phyloP scores from a whole-genome alignment of 306 rosid genomes.

The Carpinus fangiana region DNA sequence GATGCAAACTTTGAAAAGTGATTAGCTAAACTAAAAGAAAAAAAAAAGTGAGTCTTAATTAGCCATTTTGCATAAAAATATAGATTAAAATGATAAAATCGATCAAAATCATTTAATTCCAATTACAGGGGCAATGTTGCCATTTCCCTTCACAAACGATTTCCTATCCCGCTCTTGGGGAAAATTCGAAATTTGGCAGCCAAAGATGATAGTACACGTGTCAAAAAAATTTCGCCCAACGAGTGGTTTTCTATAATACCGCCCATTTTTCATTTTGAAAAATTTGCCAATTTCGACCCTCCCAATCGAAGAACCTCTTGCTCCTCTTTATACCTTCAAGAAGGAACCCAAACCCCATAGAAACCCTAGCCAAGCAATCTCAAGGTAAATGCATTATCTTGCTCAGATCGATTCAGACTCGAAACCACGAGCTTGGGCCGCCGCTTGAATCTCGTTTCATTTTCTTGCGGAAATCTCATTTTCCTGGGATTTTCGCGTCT shows the following conservation, averaged over 20 bases:
- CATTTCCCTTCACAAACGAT: background rate
- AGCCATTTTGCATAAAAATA: too few relatives aligned
- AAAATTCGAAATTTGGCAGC: slow-evolving; percentile 24
- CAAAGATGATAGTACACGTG: background rate
- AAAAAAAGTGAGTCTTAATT: too few relatives aligned
- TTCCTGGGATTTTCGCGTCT: background rate
- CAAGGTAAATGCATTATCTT: slow-evolving; percentile 9
- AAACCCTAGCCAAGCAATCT: background rate
- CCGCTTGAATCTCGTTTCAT: background rate
- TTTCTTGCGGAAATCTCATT: background rate
- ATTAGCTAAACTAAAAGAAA: too few relatives aligned
- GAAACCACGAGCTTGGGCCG: too few relatives aligned
- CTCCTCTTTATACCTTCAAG: slow-evolving; percentile 7
- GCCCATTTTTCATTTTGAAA: slow-evolving; percentile 47
- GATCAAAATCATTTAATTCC: too few relatives aligned
- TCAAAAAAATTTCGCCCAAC: background rate
- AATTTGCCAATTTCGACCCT: slow-evolving; percentile 36
- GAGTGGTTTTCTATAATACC: slow-evolving; percentile 23
- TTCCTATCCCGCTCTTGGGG: slow-evolving; percentile 27
- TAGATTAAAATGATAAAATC: too few relatives aligned
- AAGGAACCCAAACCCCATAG: background rate
- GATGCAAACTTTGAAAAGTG: too few relatives aligned
- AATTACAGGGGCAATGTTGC: background rate
- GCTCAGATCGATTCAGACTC: background rate
- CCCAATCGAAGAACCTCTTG: slow-evolving; percentile 1